phyloP scores from a whole-genome alignment of 2,329 filamentous ascomycete species.

The Diaporthe aspalathi region DNA sequence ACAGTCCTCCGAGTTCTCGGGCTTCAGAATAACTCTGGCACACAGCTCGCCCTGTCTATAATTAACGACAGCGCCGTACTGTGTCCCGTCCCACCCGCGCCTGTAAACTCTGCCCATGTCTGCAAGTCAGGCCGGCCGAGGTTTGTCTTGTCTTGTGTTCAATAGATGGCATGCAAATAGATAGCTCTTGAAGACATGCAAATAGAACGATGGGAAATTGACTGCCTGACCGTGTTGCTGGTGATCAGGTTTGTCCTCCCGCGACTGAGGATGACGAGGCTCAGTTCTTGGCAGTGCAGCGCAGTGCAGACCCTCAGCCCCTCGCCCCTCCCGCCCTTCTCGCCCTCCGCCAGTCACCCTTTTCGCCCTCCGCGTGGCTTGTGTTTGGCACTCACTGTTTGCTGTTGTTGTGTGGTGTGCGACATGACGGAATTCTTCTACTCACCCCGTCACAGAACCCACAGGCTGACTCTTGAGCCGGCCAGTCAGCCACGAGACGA shows the following conservation, averaged over 20 bases:
- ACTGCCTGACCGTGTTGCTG: neutral
- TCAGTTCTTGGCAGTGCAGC: conserved; percentile 37
- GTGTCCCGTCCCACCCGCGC: too few species aligned
- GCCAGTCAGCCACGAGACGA: neutral
- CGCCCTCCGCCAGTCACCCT: too few species aligned
- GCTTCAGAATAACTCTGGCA: conserved; percentile 13
- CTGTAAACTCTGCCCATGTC: too few species aligned
- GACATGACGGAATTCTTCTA: conserved; percentile 20
- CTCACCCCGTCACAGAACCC: neutral
- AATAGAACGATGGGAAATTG: conserved; percentile 2
- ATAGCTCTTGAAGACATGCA: neutral
- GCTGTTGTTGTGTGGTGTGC: neutral
- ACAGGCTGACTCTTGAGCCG: conserved; percentile 19
- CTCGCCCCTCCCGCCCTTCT: neutral
- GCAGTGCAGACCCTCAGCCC: conserved; percentile 22
- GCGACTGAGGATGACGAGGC: conserved; percentile 38
- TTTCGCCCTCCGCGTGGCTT: neutral
- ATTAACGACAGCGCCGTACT: conserved; percentile 26
- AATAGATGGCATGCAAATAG: too few species aligned
- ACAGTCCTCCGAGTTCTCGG: neutral
- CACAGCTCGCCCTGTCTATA: conserved; percentile 31
- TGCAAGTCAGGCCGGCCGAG: neutral
- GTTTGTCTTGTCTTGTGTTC: too few species aligned
- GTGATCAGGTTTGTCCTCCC: neutral
- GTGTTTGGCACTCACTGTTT: too few species aligned